These are phyloP conservation scores for Mortierella sp. DNA, from an alignment of 371 early-diverging fungal species.

Conservation along the genomic window DNA sequence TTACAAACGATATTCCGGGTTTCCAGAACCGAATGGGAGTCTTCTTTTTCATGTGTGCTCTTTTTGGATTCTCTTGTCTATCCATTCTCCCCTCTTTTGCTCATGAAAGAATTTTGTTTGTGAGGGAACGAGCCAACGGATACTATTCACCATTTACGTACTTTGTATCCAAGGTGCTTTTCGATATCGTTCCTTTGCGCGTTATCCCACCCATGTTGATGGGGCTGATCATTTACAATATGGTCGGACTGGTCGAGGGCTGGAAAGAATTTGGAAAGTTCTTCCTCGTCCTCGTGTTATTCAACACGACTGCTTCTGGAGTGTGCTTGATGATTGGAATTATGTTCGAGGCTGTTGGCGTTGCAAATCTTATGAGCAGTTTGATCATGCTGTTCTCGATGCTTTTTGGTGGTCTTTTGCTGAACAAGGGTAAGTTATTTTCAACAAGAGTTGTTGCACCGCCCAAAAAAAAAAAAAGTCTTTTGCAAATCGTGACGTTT, in stretches of 20 bases:
- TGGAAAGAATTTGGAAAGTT: conserved; percentile 83
- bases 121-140: conserved; percentile 89
- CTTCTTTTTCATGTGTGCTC: conserved; percentile 86
- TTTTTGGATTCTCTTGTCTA: conserved; percentile 86
- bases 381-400: conserved; percentile 91
- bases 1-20: conserved; percentile 84
- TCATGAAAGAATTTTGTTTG: conserved; percentile 79
- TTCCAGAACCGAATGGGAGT: conserved; percentile 91
- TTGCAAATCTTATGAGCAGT: conserved; percentile 83
- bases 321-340: conserved; percentile 85
- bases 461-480: conserved; percentile 32
- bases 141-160: conserved; percentile 86
- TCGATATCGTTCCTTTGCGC: conserved; percentile 85
- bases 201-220: conserved; percentile 88
- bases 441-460: no score
- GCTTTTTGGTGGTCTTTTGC: conserved; percentile 90
- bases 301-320: conserved; percentile 86
- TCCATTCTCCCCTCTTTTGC: conserved; percentile 83
- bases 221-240: conserved; percentile 85
- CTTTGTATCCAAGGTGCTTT: conserved; percentile 81
- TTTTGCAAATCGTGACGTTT: not conserved
- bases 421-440: conserved; percentile 87
- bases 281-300: conserved; percentile 83
- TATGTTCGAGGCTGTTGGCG: conserved; percentile 79
- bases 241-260: conserved; percentile 86